Evolutionary conservation across 345 rosid species (phyloP).

Genomic region (Euclidium syriacum): DNA sequence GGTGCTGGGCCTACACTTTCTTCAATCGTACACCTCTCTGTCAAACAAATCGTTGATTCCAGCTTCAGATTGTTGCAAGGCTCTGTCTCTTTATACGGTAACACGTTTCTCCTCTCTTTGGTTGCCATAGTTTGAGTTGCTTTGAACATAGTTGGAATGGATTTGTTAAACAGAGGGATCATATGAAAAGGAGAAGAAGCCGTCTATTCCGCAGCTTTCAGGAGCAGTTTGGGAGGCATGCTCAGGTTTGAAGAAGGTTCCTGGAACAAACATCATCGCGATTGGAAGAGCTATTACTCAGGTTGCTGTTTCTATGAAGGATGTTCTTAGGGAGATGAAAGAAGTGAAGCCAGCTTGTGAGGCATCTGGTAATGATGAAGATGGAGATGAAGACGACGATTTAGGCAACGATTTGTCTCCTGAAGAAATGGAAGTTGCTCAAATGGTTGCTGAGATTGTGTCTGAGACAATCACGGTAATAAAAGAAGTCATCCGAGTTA

Average conservation of each 20-base stretch:
- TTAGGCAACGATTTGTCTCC: slow-evolving; percentile 67
- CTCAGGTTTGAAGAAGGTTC: slow-evolving; percentile 70
- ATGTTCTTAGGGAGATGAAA: slow-evolving; percentile 93
- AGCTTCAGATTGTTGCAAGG: slow-evolving; percentile 81
- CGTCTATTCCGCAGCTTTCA: slow-evolving; percentile 49
- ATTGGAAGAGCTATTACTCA: slow-evolving; percentile 81
- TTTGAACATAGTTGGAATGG: neutral
- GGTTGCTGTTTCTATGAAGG: slow-evolving; percentile 83
- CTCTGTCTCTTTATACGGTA: slow-evolving; percentile 64
- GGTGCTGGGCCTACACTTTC: slow-evolving; percentile 90
- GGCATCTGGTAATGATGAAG: slow-evolving; percentile 32
- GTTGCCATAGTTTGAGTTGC: neutral
- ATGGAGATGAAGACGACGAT: slow-evolving; percentile 47
- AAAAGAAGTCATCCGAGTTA: slow-evolving; percentile 75
- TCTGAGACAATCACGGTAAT: slow-evolving; percentile 46
- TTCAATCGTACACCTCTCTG: slow-evolving; percentile 46
- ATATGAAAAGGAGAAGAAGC: slow-evolving; percentile 37
- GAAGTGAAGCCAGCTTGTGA: slow-evolving; percentile 75
- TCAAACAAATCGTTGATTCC: slow-evolving; percentile 72
- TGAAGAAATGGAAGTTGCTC: slow-evolving; percentile 85
- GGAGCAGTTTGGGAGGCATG: slow-evolving; percentile 95
- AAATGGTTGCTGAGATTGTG: slow-evolving; percentile 50
- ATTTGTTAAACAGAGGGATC: slow-evolving; percentile 41
- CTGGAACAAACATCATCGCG: slow-evolving; percentile 66
- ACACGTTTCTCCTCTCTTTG: neutral